Evolutionary conservation across 192 early-diverging fungal species (phyloP).

Genomic region (Podila epigama): DNA sequence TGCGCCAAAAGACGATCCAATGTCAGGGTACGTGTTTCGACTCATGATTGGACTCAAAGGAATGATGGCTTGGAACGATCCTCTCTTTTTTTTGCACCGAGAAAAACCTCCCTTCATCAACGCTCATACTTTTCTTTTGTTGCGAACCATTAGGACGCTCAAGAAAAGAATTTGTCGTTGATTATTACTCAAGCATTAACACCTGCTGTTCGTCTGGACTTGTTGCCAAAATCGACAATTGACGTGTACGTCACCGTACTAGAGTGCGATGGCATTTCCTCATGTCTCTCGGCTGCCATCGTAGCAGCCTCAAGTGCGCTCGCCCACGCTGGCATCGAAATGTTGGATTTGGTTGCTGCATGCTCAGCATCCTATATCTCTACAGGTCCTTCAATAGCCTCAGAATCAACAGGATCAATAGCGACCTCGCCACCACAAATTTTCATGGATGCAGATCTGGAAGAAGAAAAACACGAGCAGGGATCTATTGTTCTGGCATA

Average conservation of each 20-base stretch:
- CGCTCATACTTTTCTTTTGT: not conserved
- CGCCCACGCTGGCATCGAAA: slow-evolving; percentile 88
- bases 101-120: not conserved
- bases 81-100: not conserved
- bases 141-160: slow-evolving; percentile 54
- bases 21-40: slow-evolving; percentile 17
- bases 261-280: slow-evolving; percentile 70
- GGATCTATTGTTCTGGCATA: slow-evolving; percentile 74
- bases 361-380: slow-evolving; percentile 60
- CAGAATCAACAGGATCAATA: slow-evolving; percentile 3
- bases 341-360: slow-evolving; percentile 81
- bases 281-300: slow-evolving; percentile 70
- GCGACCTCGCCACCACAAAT: slow-evolving; percentile 47
- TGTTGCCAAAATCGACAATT: slow-evolving; percentile 77
- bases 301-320: slow-evolving; percentile 72
- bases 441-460: slow-evolving; percentile 59
- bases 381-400: slow-evolving; percentile 5
- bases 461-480: slow-evolving; percentile 65
- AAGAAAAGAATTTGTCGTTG: slow-evolving; percentile 71
- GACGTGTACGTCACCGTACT: slow-evolving; percentile 76
- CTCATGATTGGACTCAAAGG: not conserved
- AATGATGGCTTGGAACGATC: not conserved
- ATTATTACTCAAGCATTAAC: slow-evolving; percentile 69
- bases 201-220: slow-evolving; percentile 75
- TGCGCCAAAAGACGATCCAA: slow-evolving; percentile 63